phyloP scores from a whole-genome alignment of 805 yeast species.

The Saturnispora ahearnii region DNA sequence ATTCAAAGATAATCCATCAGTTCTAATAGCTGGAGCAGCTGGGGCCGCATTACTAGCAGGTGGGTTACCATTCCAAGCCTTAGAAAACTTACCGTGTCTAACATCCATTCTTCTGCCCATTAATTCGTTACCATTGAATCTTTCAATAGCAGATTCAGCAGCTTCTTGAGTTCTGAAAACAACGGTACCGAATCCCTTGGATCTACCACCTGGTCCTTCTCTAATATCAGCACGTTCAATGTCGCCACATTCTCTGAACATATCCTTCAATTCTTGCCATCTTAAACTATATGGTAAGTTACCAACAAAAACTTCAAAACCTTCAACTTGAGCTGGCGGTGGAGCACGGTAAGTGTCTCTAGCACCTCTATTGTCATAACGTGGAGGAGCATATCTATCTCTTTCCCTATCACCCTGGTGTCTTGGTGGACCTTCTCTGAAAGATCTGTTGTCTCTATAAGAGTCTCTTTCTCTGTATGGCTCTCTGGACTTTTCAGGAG shows the following conservation, averaged over 20 bases:
- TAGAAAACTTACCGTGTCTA: conserved; percentile 50
- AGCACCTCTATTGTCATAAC: conserved; percentile 13
- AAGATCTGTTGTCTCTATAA: conserved; percentile 8
- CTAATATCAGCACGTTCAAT: conserved; percentile 79
- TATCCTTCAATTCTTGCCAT: conserved; percentile 81
- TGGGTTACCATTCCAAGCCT: conserved; percentile 13
- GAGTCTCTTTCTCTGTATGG: conserved; percentile 23
- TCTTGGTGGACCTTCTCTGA: conserved; percentile 14
- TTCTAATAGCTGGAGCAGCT: conserved; percentile 10
- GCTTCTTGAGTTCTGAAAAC: conserved; percentile 56
- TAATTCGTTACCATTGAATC: conserved; percentile 57
- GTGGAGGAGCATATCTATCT: conserved; percentile 15
- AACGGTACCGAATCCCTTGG: conserved; percentile 83
- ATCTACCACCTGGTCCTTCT: conserved; percentile 56
- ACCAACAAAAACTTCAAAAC: conserved; percentile 60
- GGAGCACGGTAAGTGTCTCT: conserved; percentile 14
- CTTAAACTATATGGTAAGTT: conserved; percentile 74
- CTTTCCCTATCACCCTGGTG: conserved; percentile 17
- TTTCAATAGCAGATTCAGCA: conserved; percentile 62
- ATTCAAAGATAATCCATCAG: conserved; percentile 27
- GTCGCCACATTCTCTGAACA: conserved; percentile 68
- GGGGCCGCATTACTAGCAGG: neutral
- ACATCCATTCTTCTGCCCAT: conserved; percentile 77
- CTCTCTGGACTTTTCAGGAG: conserved; percentile 39
- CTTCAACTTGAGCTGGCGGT: conserved; percentile 21